Evolutionary conservation across 352 stramenopile species (phyloP).

Genomic region (Phytophthora citricola): DNA sequence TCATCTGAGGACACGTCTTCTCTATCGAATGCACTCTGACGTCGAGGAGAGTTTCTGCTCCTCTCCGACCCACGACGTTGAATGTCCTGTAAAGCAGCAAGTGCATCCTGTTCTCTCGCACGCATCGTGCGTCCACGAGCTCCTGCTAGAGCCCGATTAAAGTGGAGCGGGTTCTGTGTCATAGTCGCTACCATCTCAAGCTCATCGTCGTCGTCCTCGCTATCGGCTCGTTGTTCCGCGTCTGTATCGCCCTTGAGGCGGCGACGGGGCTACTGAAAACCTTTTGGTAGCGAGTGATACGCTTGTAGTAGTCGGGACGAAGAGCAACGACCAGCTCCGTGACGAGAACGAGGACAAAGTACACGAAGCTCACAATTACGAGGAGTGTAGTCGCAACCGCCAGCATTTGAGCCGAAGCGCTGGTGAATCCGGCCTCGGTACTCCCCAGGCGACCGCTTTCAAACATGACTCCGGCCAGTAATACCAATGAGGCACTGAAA

Average conservation of each 20-base stretch:
- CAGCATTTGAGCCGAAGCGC: conserved; percentile 56
- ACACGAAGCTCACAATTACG: conserved; percentile 60
- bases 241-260: conserved; percentile 24
- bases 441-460: conserved; percentile 65
- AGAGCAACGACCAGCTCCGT: conserved; percentile 72
- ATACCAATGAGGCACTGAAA: conserved; percentile 71
- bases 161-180: conserved; percentile 68
- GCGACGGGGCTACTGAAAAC: conserved; percentile 51
- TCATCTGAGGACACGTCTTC: conserved; percentile 6
- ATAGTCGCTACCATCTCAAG: conserved; percentile 75
- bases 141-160: conserved; percentile 51
- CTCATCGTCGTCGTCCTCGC: conserved; percentile 50
- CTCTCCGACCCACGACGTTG: conserved; percentile 49
- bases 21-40: conserved; percentile 32
- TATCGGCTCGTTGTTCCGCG: conserved; percentile 21
- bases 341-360: conserved; percentile 69
- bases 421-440: conserved; percentile 47
- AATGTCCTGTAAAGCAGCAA: conserved; percentile 61
- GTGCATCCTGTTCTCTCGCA: conserved; percentile 54
- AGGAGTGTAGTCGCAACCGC: conserved; percentile 60
- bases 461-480: conserved; percentile 74
- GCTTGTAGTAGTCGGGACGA: conserved; percentile 66
- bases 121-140: conserved; percentile 41
- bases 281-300: conserved; percentile 67
- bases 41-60: conserved; percentile 22